phyloP scores from a whole-genome alignment of 2,329 filamentous ascomycete genomes.

The Colletotrichum incanum region DNA sequence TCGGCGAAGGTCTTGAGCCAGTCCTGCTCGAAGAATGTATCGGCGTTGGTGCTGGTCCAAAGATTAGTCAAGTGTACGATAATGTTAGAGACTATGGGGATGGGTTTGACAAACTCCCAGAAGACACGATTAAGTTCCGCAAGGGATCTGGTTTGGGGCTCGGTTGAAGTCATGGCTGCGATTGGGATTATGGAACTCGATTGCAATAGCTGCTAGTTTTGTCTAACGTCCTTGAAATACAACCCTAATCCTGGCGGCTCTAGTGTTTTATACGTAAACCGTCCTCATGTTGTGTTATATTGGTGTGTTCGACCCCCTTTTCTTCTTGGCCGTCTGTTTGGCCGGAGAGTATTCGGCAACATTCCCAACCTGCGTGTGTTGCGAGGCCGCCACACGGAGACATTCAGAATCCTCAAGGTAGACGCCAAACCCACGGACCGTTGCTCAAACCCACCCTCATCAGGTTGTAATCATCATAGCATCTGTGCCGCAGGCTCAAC shows the following conservation, averaged over 20 bases:
- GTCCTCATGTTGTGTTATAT: background rate
- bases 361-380: conserved; percentile 12
- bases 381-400: conserved; percentile 14
- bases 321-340: background rate
- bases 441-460: background rate
- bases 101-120: conserved; percentile 35
- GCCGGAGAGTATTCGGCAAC: conserved; percentile 40
- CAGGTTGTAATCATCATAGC: conserved; percentile 38
- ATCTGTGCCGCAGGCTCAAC: conserved; percentile 20
- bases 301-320: background rate
- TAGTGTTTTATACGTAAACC: background rate
- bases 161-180: conserved; percentile 16
- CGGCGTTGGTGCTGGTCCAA: conserved; percentile 34
- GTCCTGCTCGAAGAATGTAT: conserved; percentile 36
- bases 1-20: conserved; percentile 43
- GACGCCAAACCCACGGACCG: background rate
- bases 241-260: background rate
- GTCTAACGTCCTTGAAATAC: background rate
- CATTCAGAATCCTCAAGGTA: background rate
- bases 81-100: background rate
- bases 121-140: conserved; percentile 40
- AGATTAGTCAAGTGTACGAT: background rate
- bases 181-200: background rate
- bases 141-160: conserved; percentile 20
- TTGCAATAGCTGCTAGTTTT: background rate